Evolutionary conservation across 768 basidiomycete genomes (phyloP).

Genomic region (Rhizopogon salebrosus): DNA sequence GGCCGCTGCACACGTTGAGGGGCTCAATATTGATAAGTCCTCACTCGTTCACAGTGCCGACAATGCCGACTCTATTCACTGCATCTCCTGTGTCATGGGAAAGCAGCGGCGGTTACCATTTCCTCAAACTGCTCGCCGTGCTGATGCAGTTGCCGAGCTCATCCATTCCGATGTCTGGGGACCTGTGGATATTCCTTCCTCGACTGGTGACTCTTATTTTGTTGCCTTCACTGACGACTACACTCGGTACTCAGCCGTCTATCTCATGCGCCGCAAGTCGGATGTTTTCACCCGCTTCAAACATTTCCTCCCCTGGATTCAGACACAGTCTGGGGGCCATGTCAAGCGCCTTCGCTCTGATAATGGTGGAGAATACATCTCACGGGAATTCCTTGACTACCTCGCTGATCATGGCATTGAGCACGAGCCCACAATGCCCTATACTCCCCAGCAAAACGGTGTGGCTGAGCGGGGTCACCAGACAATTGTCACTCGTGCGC

Average conservation of each 20-base stretch:
- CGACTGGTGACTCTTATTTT: constrained; percentile 1
- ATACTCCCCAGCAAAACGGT: constrained; percentile 25
- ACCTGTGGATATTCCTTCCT: background rate
- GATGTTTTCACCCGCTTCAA: background rate
- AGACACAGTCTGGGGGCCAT: background rate
- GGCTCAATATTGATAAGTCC: background rate
- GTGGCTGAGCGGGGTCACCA: constrained; percentile 25
- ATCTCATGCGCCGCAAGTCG: background rate
- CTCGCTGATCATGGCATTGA: background rate
- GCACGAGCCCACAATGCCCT: constrained; percentile 4
- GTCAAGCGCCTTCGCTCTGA: constrained; percentile 4
- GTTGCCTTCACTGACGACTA: constrained; percentile 6
- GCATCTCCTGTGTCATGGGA: constrained; percentile 30
- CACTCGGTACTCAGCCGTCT: background rate
- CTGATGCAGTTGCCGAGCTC: background rate
- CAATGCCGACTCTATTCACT: constrained; percentile 3
- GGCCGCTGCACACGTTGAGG: background rate
- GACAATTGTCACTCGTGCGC: constrained; percentile 17
- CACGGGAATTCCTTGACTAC: background rate
- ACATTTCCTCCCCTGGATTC: background rate
- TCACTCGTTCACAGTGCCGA: background rate
- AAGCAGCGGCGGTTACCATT: constrained; percentile 28
- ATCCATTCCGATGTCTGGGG: constrained; percentile 12
- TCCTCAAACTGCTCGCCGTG: constrained; percentile 13
- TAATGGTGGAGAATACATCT: constrained; percentile 11